Base-by-base conservation (phyloP, 2,329 filamentous ascomycete species). In the Diplodia seriata region DNA sequence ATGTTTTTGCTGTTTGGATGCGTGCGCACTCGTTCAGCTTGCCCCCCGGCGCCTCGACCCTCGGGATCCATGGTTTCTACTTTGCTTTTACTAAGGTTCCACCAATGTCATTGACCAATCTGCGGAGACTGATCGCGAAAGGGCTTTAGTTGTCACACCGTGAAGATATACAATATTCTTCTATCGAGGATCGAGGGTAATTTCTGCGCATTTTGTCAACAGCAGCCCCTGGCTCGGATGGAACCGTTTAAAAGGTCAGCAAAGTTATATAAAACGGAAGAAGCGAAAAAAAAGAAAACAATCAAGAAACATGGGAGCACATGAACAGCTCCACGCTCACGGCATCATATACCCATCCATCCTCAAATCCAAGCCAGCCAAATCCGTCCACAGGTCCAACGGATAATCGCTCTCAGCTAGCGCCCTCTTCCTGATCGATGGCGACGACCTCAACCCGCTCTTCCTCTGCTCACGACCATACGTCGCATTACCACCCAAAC, bases 381-480 rank as follows among this genome's bases (percentile, higher is more conserved):
- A 23, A 69, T 78, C 74, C 1, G 77, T 78, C 53, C 73, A 77
- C 18, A 79, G 70, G 69, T 78, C 76, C 54, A 79, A 59, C 55
- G 76, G 76, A 68, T 78, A 79, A 66, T 79, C 73, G 23, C 23
- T 43, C 68, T 72, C 68, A 8, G 70, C 68, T 51, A 65, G 72
- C 68, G 75, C 68, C 68, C 73, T 68, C 72, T 72, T 75, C 68
- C 75, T 73, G 70, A 70, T 73, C 67, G 70, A 73, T 56, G 74
- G 67, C 23, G 70, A 71, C 68, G 68, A 77, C 76, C 23, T 71
- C 64, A 0, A 68, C 68, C 2, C 72, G 71, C 75, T 51, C 64
- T 73, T 73, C 31, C 67, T 67, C 55, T 50, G 53, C n/a, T 38
- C 57, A 31, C 68, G 73, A 73, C 71, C 43, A 18, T 65, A 71